Conservation (phyloP, 495 filamentous ascomycete species). For the Aspergillus funiculosus region DNA sequence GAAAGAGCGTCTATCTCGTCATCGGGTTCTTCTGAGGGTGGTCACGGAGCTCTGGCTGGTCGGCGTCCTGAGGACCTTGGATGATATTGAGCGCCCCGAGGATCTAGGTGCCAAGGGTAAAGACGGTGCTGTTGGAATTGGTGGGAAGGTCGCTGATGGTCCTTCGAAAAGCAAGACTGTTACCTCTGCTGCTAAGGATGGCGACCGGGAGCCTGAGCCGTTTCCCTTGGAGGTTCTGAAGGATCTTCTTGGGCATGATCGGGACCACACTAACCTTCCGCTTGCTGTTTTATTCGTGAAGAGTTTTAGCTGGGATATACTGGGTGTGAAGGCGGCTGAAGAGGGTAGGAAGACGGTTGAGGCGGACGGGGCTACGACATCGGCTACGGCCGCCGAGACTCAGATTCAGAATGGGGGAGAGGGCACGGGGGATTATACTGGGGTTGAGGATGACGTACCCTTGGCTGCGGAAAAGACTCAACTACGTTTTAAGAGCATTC, state of each 20-base stretch:
- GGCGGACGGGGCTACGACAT: slow-evolving; percentile 70
- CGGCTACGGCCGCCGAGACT: slow-evolving; percentile 40
- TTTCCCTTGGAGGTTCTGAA: slow-evolving; percentile 96
- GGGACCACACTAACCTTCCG: slow-evolving; percentile 86
- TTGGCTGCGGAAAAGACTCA: slow-evolving; percentile 71
- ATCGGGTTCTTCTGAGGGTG: slow-evolving; percentile 79
- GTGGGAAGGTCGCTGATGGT: slow-evolving; percentile 51
- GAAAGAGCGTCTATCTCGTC: slow-evolving; percentile 82
- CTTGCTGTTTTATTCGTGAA: slow-evolving; percentile 93
- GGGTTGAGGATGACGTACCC: slow-evolving; percentile 56
- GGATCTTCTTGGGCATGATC: slow-evolving; percentile 87
- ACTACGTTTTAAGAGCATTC: slow-evolving; percentile 78
- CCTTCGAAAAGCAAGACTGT: slow-evolving; percentile 40
- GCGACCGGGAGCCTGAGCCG: slow-evolving; percentile 57
- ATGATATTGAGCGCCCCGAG: slow-evolving; percentile 82
- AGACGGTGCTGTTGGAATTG: slow-evolving; percentile 43
- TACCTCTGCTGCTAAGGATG: slow-evolving; percentile 27
- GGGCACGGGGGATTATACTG: slow-evolving; percentile 10
- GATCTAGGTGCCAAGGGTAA: slow-evolving; percentile 66
- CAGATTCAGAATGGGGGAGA: slow-evolving; percentile 43
- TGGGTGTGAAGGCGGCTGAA: slow-evolving; percentile 65
- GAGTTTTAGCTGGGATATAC: slow-evolving; percentile 89
- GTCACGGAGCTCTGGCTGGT: slow-evolving; percentile 97
- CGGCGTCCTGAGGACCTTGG: slow-evolving; percentile 75
- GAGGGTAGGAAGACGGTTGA: slow-evolving; percentile 80